Evolutionary conservation across 139 green algal genomes (phyloP), one percentile per base, ranked within the genome.

Genomic region (Chlorella sp.): DNA sequence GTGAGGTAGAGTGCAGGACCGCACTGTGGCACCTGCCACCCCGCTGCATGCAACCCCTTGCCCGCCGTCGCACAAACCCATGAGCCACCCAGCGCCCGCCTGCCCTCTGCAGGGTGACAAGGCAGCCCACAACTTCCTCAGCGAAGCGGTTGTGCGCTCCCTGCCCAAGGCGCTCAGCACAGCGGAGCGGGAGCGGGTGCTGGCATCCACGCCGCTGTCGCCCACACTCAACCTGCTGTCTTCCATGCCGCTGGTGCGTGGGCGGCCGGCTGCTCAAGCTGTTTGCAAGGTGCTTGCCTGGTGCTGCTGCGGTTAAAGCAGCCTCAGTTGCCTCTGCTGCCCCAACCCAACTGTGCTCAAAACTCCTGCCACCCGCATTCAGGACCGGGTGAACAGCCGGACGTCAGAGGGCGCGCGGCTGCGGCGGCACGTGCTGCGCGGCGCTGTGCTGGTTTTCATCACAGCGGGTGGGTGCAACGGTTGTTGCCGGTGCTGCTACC

Each of bases 361-460:
- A n/a, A n/a, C n/a, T n/a, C n/a, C n/a, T n/a, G n/a, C n/a, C n/a
- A n/a, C n/a, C 34, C 34, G 32, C 30, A 3, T 44, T 1, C 67
- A 73, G 67, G 67, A 73, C 67, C 67, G 67, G 16, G 67, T 87
- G 8, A 58, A 81, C 46, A 54, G n/a, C 46, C 60, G 83, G 26
- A 72, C 58, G 13, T 11, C 73, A 65, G 83, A 87, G 34, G 94
- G 93, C 43, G 86, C 87, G 46, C 87, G 87, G 36, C 88, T 97
- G 86, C 88, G 95, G 5, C 90, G 94, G 46, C 74, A 92, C 73
- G 91, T 96, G 85, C 90, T 98, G 60, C 87, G 90, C 58, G 95
- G 94, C 75, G 91, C 92, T 0, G 93, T 98, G 2, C 86, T 98
- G 16, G 94, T 96, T 44, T 96, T 97, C 72, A 91, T 98, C 32